Evolutionary conservation across 2,329 filamentous ascomycete species (phyloP).

Genomic region (Cladosporium halotolerans): DNA sequence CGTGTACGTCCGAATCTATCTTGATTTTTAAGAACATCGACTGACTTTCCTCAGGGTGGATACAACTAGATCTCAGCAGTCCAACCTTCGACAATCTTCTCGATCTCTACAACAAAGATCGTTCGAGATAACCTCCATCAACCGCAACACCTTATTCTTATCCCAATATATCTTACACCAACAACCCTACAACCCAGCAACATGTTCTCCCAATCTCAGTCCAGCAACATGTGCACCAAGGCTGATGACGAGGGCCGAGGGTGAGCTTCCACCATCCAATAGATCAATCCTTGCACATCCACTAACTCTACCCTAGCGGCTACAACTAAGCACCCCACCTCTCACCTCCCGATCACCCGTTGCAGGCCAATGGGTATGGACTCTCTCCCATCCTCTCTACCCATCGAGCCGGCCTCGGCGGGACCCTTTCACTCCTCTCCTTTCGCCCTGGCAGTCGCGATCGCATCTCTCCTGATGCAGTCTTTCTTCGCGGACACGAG

Average conservation of each 20-base stretch:
- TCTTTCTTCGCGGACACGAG: not conserved
- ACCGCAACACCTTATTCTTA: not conserved
- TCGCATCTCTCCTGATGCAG: conserved; percentile 7
- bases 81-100: conserved; percentile 10
- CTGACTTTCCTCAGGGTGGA: conserved; percentile 7
- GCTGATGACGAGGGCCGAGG: conserved; percentile 25
- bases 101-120: conserved; percentile 2
- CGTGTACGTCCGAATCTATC: conserved; percentile 7
- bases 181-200: conserved; percentile 5
- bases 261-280: conserved; percentile 12
- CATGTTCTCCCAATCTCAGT: conserved; percentile 2
- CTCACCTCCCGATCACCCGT: not conserved
- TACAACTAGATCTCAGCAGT: conserved; percentile 13
- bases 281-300: not conserved
- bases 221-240: conserved; percentile 1
- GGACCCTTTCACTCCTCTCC: not conserved
- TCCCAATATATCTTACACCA: not conserved
- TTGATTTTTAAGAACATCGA: not conserved
- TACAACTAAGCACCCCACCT: conserved; percentile 21
- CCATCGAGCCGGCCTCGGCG: conserved; percentile 15
- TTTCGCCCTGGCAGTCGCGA: conserved; percentile 1
- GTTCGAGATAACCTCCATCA: not conserved
- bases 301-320: conserved; percentile 11
- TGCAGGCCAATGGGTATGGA: conserved; percentile 10
- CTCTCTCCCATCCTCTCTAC: conserved; percentile 1